Percentiles rank a stretch among this genome's conserved stretches.
Evolutionary conservation across 2,329 filamentous ascomycete species (phyloP).

Genomic region (Bertia moriformis): DNA sequence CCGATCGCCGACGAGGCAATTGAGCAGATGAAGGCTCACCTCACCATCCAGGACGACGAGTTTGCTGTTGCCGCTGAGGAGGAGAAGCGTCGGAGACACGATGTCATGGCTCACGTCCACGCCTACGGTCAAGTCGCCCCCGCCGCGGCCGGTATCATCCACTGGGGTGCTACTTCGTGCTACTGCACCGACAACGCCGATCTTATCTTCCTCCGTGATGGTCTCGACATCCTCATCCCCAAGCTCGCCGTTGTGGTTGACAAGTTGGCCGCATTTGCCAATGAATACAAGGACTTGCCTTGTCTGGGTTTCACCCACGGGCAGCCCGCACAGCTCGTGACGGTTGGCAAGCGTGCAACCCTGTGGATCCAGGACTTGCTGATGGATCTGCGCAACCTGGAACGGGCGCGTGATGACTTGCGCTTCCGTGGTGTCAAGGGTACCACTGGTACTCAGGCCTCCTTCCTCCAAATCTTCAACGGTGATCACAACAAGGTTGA

Average conservation of each 20-base stretch:
- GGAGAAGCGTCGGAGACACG: constrained; percentile 40
- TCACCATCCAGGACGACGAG: constrained; percentile 46
- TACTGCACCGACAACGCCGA: constrained; percentile 46
- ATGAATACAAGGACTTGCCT: constrained; percentile 43
- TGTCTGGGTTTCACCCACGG: constrained; percentile 52
- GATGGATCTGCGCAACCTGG: constrained; percentile 47
- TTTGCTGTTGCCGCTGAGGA: constrained; percentile 49
- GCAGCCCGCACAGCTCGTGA: constrained; percentile 41
- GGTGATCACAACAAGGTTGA: constrained; percentile 31
- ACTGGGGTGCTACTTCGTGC: constrained; percentile 27
- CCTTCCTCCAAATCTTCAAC: constrained; percentile 45
- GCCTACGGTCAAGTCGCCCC: constrained; percentile 45
- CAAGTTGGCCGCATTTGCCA: constrained; percentile 45
- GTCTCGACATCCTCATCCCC: constrained; percentile 45
- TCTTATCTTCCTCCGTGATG: constrained; percentile 48
- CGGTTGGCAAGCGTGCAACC: constrained; percentile 46
- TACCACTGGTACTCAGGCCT: constrained; percentile 48
- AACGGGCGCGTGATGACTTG: constrained; percentile 40
- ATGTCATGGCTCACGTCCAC: constrained; percentile 43
- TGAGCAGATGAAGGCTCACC: constrained; percentile 39
- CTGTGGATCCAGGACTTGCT: constrained; percentile 54
- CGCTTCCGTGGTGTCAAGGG: constrained; percentile 51
- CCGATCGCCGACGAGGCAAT: constrained; percentile 43
- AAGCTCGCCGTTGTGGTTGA: constrained; percentile 51
- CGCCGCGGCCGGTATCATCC: constrained; percentile 54